phyloP scores from a whole-genome alignment of 495 filamentous ascomycete species.

The Opeltia flavorubescens region DNA sequence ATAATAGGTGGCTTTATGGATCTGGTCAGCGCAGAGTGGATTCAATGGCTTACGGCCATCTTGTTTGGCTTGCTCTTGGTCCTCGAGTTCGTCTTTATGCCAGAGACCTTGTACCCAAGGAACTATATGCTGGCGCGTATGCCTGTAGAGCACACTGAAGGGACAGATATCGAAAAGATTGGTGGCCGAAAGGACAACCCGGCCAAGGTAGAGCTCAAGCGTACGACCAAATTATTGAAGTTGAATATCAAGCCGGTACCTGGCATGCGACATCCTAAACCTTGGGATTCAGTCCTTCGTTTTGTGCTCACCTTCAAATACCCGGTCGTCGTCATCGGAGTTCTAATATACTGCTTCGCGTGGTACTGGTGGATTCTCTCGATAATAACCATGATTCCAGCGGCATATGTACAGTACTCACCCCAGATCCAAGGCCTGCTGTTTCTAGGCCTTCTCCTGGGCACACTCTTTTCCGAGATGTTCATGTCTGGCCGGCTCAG shows the following conservation, averaged over 20 bases:
- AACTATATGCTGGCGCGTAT: slow-evolving; percentile 32
- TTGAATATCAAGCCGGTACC: slow-evolving; percentile 36
- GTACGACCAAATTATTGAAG: slow-evolving; percentile 37
- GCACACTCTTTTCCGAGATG: slow-evolving; percentile 39
- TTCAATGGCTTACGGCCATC: slow-evolving; percentile 46
- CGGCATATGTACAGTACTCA: slow-evolving; percentile 36
- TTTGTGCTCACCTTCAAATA: slow-evolving; percentile 36
- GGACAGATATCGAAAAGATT: slow-evolving; percentile 20
- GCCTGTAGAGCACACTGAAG: slow-evolving; percentile 5
- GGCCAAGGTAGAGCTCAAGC: slow-evolving; percentile 16
- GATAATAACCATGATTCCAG: slow-evolving; percentile 44
- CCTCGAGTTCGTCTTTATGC: slow-evolving; percentile 38
- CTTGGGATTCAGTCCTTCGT: slow-evolving; percentile 32
- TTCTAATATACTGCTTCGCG: slow-evolving; percentile 39
- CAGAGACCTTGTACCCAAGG: slow-evolving; percentile 48
- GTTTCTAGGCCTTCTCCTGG: slow-evolving; percentile 43
- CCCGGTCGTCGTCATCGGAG: slow-evolving; percentile 29
- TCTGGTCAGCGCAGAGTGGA: slow-evolving; percentile 36
- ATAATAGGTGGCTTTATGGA: slow-evolving; percentile 43
- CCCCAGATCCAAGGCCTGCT: slow-evolving; percentile 44
- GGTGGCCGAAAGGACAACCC: neutral
- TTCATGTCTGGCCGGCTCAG: slow-evolving; percentile 40
- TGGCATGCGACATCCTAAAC: slow-evolving; percentile 38
- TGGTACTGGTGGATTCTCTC: slow-evolving; percentile 55
- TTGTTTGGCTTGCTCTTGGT: slow-evolving; percentile 37